Evolutionary conservation across 352 stramenopile genomes (phyloP).

Genomic region (Globisporangium middletonii): DNA sequence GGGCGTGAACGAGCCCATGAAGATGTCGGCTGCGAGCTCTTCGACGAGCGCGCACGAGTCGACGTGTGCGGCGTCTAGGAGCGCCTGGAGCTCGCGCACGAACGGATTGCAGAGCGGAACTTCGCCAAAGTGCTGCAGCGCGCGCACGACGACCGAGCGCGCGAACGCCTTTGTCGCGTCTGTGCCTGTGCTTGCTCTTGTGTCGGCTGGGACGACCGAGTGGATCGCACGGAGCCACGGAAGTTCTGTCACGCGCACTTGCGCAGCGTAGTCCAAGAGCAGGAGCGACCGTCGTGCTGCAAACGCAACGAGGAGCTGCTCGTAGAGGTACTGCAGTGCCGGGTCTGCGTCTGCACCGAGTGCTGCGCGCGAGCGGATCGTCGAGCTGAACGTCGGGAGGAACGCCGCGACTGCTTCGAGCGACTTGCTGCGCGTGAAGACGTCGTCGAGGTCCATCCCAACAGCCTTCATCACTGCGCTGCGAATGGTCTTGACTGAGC

Average conservation of each 20-base stretch:
- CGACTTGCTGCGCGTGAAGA: constrained; percentile 8
- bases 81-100: constrained; percentile 5
- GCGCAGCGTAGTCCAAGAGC: constrained; percentile 14
- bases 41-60: constrained; percentile 9
- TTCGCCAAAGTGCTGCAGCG: constrained; percentile 5
- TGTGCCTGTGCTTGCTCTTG: background rate
- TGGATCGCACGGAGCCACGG: constrained; percentile 12
- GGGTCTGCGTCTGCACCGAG: background rate
- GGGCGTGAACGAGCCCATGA: constrained; percentile 12
- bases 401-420: constrained; percentile 6
- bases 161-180: background rate
- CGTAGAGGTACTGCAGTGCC: constrained; percentile 11
- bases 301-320: constrained; percentile 19
- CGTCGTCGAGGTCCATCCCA: background rate
- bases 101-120: constrained; percentile 9
- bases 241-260: constrained; percentile 10
- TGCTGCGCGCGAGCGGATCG: constrained; percentile 1
- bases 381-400: constrained; percentile 4
- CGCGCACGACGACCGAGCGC: background rate
- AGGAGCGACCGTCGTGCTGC: constrained; percentile 11
- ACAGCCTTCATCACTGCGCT: background rate
- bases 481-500: background rate
- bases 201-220: background rate
- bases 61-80: constrained; percentile 1
- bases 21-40: constrained; percentile 20